These are phyloP conservation scores for Colletotrichum echinochloae DNA, from an alignment of 2,329 filamentous ascomycete genomes.

Conservation along the genomic window DNA sequence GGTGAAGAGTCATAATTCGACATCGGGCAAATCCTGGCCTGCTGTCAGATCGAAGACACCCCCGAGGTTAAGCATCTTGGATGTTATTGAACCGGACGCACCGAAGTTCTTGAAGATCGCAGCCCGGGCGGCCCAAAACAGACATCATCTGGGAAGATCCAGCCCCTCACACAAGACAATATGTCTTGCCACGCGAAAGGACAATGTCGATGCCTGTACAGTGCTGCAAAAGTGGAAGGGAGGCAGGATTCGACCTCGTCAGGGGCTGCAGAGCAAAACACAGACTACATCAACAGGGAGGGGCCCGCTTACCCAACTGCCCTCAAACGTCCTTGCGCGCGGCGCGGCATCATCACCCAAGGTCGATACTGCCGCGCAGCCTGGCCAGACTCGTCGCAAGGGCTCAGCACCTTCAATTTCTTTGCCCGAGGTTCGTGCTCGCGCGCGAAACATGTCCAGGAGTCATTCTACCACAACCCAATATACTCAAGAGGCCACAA, in stretches of 20 bases:
- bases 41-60: constrained; percentile 44
- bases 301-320: constrained; percentile 19
- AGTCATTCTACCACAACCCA: constrained; percentile 17
- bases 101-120: constrained; percentile 72
- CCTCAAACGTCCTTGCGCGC: constrained; percentile 20
- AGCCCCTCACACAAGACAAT: constrained; percentile 69
- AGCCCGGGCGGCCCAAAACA: constrained; percentile 65
- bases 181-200: constrained; percentile 68
- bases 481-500: background rate
- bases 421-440: constrained; percentile 10
- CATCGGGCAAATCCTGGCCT: constrained; percentile 11
- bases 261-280: constrained; percentile 15
- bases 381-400: background rate
- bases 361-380: background rate
- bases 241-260: constrained; percentile 62
- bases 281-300: background rate
- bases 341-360: constrained; percentile 11
- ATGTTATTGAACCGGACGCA: constrained; percentile 64
- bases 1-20: constrained; percentile 2
- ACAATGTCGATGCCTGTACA: constrained; percentile 68
- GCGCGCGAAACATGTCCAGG: constrained; percentile 40
- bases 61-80: constrained; percentile 71
- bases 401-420: background rate
- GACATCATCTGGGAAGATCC: constrained; percentile 62
- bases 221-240: constrained; percentile 67